These are phyloP conservation scores for Solanum sitiens DNA, from an alignment of 257 asterid genomes.

Conservation along the genomic window DNA sequence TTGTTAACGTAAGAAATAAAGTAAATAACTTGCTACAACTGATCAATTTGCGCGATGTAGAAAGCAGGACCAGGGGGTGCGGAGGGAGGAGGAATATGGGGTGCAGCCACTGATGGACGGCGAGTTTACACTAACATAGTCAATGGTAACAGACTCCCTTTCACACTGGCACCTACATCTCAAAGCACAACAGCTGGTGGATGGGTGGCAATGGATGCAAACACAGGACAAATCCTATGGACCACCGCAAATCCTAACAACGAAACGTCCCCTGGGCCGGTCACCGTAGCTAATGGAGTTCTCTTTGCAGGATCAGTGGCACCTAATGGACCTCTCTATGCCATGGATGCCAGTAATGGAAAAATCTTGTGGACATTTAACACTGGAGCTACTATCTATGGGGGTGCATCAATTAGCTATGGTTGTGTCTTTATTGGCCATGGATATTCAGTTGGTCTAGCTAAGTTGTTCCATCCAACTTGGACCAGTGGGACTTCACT, in stretches of 20 bases:
- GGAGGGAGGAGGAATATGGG: slow-evolving; percentile 80
- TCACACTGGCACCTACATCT: slow-evolving; percentile 41
- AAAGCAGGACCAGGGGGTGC: slow-evolving; percentile 60
- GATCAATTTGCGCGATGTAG: slow-evolving; percentile 4
- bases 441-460: slow-evolving; percentile 50
- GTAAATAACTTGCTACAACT: background rate
- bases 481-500: slow-evolving; percentile 62
- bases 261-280: slow-evolving; percentile 51
- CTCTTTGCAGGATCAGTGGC: slow-evolving; percentile 59
- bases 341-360: slow-evolving; percentile 58
- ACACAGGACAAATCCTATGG: slow-evolving; percentile 58
- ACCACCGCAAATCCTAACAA: slow-evolving; percentile 73
- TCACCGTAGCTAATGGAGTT: slow-evolving; percentile 60
- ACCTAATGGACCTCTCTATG: slow-evolving; percentile 62
- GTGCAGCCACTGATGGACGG: slow-evolving; percentile 58
- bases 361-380: slow-evolving; percentile 39
- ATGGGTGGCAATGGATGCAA: slow-evolving; percentile 79
- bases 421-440: slow-evolving; percentile 65
- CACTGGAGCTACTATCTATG: slow-evolving; percentile 59
- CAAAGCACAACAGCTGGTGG: slow-evolving; percentile 52
- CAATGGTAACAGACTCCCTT: slow-evolving; percentile 26
- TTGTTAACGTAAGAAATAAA: background rate
- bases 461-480: slow-evolving; percentile 62
- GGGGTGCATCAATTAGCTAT: slow-evolving; percentile 70
- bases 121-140: slow-evolving; percentile 60